Evolutionary conservation across 129 eudicot species (phyloP).

Genomic region (Oenanthe sinensis): DNA sequence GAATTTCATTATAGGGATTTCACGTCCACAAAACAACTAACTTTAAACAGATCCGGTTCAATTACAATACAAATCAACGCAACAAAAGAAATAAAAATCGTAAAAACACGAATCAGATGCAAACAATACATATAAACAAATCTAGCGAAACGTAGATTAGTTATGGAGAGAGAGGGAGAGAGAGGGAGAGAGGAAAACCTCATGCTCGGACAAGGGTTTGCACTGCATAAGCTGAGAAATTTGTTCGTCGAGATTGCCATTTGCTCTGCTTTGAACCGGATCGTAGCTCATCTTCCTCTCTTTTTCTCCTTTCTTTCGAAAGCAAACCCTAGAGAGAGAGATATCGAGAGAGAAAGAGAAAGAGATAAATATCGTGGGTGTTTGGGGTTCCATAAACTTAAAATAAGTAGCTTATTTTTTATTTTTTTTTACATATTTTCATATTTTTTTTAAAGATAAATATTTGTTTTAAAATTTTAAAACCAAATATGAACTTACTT

Average conservation of each 20-base stretch:
- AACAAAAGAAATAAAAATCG: not conserved
- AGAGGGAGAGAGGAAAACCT: constrained; percentile 33
- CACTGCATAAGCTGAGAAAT: constrained; percentile 97
- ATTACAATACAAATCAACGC: not conserved
- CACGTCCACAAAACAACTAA: not conserved
- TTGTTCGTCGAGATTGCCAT: constrained; percentile 75
- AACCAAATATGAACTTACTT: no score
- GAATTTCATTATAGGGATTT: not conserved
- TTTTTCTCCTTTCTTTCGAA: not conserved
- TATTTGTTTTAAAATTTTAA: no score
- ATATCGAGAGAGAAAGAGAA: not conserved
- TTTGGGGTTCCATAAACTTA: no score
- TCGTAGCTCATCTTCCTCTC: constrained; percentile 51
- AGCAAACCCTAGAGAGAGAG: not conserved
- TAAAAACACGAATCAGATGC: not conserved
- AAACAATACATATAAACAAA: not conserved
- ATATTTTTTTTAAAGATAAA: no score
- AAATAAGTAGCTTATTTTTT: no score
- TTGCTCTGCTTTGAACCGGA: constrained; percentile 50
- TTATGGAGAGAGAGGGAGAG: not conserved
- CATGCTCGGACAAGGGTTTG: constrained; percentile 93
- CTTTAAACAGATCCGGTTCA: not conserved
- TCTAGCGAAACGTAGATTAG: no score
- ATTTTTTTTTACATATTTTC: no score
- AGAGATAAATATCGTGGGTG: not conserved